Evolutionary conservation across 75 land plant species (phyloP), one percentile per base, ranked within the genome.

Genomic region (Azolla pinnata): DNA sequence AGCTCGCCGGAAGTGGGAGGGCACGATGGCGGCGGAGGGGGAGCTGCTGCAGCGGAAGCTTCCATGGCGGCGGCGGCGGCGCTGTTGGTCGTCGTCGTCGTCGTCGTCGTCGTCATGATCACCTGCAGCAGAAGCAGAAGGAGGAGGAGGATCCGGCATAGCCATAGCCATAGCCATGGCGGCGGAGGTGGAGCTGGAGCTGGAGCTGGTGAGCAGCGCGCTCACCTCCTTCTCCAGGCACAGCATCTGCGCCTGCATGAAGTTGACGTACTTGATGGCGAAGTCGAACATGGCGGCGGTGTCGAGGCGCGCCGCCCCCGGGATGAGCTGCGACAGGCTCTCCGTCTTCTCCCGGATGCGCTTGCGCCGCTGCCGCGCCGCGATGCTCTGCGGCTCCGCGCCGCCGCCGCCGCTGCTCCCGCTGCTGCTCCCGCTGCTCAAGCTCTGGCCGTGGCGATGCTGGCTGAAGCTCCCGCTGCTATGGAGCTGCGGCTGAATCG

Each of bases 271-370:
- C 42, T 77, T 77, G 34, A 59, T 77, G 12, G 88, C 88, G 63
- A 75, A 71, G 19, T 72, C 74, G 25, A 84, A 60, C 95, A 88
- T 88, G 30, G 83, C 80, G 28, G 95, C 88, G 7, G 95, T 88
- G 75, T 84, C 86, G 81, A 88, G 79, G 58, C 63, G 78, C 17
- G 32, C 66, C 4, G 79, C 85, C 1, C 88, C 88, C 1, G 88
- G 95, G 59, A 88, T 67, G 33, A 84, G 79, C 73, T 65, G 75
- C 46, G 75, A 82, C 0, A 88, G 73, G 71, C 79, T 76, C 56
- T 72, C 69, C 0, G 84, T 82, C 59, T 80, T 77, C 63, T 79
- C 83, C 12, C 79, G 75, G 34, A 88, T 88, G 56, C 65, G 79
- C 78, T 79, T 78, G 64, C 95, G 58, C 62, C 95, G 49, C 44